Percentiles rank a stretch among this genome's conserved stretches.
phyloP scores from a whole-genome alignment of 345 rosid species.

The Eucalyptus viminalis region DNA sequence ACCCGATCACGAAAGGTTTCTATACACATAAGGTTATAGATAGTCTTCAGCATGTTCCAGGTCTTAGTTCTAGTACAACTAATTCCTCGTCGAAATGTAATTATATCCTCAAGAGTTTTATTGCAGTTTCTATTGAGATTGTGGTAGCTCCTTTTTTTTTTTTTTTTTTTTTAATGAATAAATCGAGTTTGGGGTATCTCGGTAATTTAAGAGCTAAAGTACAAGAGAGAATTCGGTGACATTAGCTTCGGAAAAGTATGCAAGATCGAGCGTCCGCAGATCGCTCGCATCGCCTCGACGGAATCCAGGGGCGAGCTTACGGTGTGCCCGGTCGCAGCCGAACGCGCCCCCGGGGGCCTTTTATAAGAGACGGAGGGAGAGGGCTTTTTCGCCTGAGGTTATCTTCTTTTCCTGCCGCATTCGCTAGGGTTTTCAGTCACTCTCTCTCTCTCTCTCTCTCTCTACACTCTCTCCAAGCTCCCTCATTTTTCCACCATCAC shows the following conservation, averaged over 20 bases:
- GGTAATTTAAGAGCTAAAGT: background rate
- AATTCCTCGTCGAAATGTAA: background rate
- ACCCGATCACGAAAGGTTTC: background rate
- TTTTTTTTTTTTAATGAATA: no score
- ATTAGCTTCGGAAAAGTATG: background rate
- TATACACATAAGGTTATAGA: no score
- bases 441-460: background rate
- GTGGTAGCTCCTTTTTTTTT: no score
- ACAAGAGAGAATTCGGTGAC: background rate
- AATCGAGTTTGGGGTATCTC: no score
- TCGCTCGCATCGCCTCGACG: background rate
- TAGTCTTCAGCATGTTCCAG: background rate
- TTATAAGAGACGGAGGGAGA: constrained; percentile 18
- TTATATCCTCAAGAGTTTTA: background rate
- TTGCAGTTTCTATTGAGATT: background rate
- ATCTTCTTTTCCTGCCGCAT: constrained; percentile 24
- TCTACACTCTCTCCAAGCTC: background rate
- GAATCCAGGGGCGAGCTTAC: background rate
- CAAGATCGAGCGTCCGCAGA: background rate
- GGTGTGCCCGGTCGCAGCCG: background rate
- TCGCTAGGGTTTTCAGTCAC: constrained; percentile 30
- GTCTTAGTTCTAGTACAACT: background rate
- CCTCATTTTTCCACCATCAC: background rate
- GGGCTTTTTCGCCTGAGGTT: background rate
- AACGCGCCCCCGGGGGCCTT: constrained; percentile 10